A percentile compares a stretch with the other conserved stretches of the same genome.
phyloP scores from a whole-genome alignment of 2,329 filamentous ascomycete genomes.

The Sporothrix dimorphospora region DNA sequence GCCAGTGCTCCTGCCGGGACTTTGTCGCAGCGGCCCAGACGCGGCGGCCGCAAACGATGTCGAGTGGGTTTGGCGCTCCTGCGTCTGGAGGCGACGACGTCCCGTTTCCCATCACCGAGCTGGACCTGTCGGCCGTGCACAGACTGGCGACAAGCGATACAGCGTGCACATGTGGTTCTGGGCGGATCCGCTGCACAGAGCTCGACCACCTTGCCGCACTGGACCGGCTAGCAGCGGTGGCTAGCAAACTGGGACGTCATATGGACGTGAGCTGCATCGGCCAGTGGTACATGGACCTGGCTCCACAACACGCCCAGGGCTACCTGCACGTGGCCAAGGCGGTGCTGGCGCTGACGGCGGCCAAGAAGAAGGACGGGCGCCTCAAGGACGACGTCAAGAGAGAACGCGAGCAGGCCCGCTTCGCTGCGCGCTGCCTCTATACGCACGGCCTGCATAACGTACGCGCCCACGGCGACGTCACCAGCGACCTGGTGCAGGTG shows the following conservation, averaged over 20 bases:
- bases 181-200: slow-evolving; percentile 26
- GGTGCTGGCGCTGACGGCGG: background rate
- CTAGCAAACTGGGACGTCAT: background rate
- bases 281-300: slow-evolving; percentile 30
- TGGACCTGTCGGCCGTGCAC: slow-evolving; percentile 31
- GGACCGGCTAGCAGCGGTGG: slow-evolving; percentile 19
- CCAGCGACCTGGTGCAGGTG: background rate
- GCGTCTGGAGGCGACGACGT: background rate
- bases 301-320: slow-evolving; percentile 27
- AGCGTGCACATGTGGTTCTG: slow-evolving; percentile 32
- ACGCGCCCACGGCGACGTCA: slow-evolving; percentile 13
- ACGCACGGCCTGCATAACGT: slow-evolving; percentile 32
- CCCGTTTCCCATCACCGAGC: slow-evolving; percentile 24
- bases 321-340: slow-evolving; percentile 33
- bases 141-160: slow-evolving; percentile 4
- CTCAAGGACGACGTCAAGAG: background rate
- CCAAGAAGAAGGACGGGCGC: background rate
- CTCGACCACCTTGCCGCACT: slow-evolving; percentile 27
- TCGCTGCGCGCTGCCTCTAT: slow-evolving; percentile 32
- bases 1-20: slow-evolving; percentile 32
- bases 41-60: background rate
- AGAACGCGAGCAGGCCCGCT: background rate
- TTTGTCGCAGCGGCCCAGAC: slow-evolving; percentile 32
- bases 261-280: slow-evolving; percentile 12
- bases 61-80: background rate